Base-by-base conservation (phyloP, 2,329 filamentous ascomycete genomes). In the Endocalyx cinctus region DNA sequence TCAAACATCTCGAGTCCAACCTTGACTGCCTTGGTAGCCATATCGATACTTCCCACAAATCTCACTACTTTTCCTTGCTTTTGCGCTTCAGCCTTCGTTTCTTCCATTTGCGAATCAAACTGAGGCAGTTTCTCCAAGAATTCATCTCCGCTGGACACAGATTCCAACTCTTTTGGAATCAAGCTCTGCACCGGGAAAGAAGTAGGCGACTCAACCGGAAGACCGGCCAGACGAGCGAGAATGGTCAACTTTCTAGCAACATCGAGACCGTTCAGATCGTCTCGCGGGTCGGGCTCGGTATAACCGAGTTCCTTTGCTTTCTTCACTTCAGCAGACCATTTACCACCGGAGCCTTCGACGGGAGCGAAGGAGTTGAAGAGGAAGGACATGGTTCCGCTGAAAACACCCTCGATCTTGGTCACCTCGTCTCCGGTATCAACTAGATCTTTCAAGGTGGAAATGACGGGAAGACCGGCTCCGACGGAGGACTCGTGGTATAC, bases 341-440 rank as follows among this genome's bases (percentile, higher is more conserved):
- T 80, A 33, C 86, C 87, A 20, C 84, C 85, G 15, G 72, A 67
- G 5, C 83, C 84, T 31, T 79, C 76, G 3, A 82, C 80, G 1
- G 92, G 92, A 30, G 89, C 87, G 60, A 97, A 98, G 15, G 80
- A 89, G 72, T 97, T 97, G 79, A 98, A 97, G 25, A 98, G 73
- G 72, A 96, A 98, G 25, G 86, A 94, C 79, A 98, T 90, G 35
- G 92, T 98, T 44, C 92, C 92, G 41, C 87, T 94, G 67, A 98
- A 97, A 32, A 98, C 89, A 46, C 92, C 92, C 66, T 97, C 90
- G 48, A 98, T 94, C 65, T 83, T 89, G 34, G 77, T 87, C 5
- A 98, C 83, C 57, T 87, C 74, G 57, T 98, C 92, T 26, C 92
- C 92, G 2, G 92, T 98, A 43, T 89, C 84, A 16, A 96, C 77